A percentile compares a stretch with the other conserved stretches of the same genome.
Conservation (phyloP, 345 rosid genomes). For the Schrenkiella parvula region DNA sequence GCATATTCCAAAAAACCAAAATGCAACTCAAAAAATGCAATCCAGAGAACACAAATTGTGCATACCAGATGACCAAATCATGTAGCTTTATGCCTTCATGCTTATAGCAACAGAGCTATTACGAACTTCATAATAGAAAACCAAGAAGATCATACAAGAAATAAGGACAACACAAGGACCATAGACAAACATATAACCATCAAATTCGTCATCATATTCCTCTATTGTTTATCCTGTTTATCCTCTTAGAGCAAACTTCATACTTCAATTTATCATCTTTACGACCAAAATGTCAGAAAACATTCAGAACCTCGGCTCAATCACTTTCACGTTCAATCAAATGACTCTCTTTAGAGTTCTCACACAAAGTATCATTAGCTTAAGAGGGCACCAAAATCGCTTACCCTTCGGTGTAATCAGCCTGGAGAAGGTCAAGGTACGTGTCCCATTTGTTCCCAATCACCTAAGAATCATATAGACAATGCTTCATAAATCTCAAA, state of each 20-base stretch:
- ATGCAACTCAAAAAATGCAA: neutral
- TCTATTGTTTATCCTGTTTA: no score
- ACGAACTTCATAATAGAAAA: no score
- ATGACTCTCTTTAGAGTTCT: neutral
- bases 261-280: neutral
- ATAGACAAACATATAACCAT: neutral
- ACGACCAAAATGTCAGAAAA: neutral
- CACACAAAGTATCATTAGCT: neutral
- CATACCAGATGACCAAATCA: neutral
- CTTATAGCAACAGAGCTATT: neutral
- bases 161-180: neutral
- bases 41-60: neutral
- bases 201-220: neutral
- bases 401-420: conserved; percentile 32
- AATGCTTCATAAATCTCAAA: neutral
- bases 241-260: neutral
- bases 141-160: neutral
- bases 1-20: conserved; percentile 14
- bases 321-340: neutral
- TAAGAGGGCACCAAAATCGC: neutral
- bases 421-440: conserved; percentile 24
- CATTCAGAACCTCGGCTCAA: neutral
- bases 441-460: conserved; percentile 25
- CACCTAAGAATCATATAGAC: conserved; percentile 1
- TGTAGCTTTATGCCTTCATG: neutral